These are phyloP conservation scores for Venturiaceae sp. DNA, from an alignment of 2,329 filamentous ascomycete species.

Conservation along the genomic window DNA sequence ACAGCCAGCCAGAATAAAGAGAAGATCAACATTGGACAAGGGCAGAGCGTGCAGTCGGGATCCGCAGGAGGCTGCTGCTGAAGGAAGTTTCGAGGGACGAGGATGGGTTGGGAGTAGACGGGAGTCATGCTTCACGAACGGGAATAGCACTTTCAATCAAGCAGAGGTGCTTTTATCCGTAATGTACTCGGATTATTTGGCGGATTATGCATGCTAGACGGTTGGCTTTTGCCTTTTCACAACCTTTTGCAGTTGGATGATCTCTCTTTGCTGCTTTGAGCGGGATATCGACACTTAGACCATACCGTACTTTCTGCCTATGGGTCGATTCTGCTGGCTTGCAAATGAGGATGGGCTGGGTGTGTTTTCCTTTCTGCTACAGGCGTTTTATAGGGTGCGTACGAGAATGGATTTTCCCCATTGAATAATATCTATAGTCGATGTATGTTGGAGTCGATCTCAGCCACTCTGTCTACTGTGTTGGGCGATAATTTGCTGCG, in stretches of 20 bases:
- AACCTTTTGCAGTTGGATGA: not conserved
- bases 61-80: conserved; percentile 89
- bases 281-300: not conserved
- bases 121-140: not conserved
- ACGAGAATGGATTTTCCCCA: not conserved
- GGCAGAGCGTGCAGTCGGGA: conserved; percentile 84
- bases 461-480: not conserved
- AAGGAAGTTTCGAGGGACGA: conserved; percentile 21
- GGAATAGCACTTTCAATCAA: not conserved
- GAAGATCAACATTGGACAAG: conserved; percentile 89
- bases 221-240: not conserved
- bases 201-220: not conserved
- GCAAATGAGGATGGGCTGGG: not conserved
- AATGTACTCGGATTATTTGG: not conserved
- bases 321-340: not conserved
- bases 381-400: not conserved
- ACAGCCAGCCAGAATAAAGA: conserved; percentile 98
- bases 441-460: not conserved
- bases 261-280: not conserved
- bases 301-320: not conserved
- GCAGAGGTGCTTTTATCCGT: not conserved
- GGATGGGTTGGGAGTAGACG: conserved; percentile 1
- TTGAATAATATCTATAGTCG: not conserved
- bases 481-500: not conserved
- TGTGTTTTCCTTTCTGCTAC: not conserved